phyloP scores from a whole-genome alignment of 202 grass and related monocot species.

The Schoenoplectus tabernaemontani region DNA sequence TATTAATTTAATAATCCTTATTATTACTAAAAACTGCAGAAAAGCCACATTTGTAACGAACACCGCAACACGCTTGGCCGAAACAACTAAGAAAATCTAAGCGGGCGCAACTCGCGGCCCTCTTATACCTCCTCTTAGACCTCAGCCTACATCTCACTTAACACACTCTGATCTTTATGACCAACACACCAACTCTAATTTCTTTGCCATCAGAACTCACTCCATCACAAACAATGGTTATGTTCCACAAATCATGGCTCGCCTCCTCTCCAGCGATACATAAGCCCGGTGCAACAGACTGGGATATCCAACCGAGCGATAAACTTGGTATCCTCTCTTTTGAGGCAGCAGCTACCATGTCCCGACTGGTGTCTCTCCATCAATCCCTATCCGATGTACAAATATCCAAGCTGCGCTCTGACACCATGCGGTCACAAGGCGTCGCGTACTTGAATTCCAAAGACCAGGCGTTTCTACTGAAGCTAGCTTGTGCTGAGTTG shows the following conservation, averaged over 20 bases:
- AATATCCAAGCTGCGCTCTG: constrained; percentile 45
- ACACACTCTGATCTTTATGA: constrained; percentile 8
- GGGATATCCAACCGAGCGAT: constrained; percentile 27
- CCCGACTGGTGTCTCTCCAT: constrained; percentile 69
- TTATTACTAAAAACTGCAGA: neutral
- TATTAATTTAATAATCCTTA: too few species aligned
- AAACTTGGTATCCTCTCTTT: constrained; percentile 84
- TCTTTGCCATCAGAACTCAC: too few species aligned
- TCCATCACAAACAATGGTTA: constrained; percentile 63
- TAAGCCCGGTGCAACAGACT: neutral
- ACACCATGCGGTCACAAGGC: constrained; percentile 68
- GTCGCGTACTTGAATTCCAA: constrained; percentile 76
- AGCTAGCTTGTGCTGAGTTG: constrained; percentile 69
- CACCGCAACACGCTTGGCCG: constrained; percentile 25
- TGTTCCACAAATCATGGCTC: constrained; percentile 42
- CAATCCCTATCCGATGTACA: constrained; percentile 53
- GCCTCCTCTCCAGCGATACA: constrained; percentile 25
- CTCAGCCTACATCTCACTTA: neutral
- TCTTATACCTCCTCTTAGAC: neutral
- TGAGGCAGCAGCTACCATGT: constrained; percentile 68
- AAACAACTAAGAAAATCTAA: constrained; percentile 23
- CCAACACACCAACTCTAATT: neutral
- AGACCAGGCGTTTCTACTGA: constrained; percentile 70
- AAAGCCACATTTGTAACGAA: neutral
- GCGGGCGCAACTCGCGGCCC: neutral